Conservation (phyloP, 2,329 filamentous ascomycete species). For the Grosmannia serpens region DNA sequence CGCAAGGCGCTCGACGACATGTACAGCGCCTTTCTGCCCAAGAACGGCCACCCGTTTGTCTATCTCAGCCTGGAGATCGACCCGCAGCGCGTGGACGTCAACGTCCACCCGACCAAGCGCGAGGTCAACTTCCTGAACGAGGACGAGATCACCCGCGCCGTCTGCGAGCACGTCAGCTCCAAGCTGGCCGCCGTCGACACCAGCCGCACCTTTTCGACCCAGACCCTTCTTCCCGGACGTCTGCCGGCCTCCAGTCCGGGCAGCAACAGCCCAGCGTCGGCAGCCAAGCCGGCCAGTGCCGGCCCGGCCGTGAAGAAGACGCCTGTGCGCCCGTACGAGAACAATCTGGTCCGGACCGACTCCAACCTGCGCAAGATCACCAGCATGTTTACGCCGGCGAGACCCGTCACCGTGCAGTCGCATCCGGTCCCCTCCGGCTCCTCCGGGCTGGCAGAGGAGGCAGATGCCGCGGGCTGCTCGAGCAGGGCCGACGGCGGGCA, state of each 20-base stretch:
- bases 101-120: slow-evolving; percentile 91
- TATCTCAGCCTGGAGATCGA: slow-evolving; percentile 92
- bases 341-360: slow-evolving; percentile 85
- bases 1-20: slow-evolving; percentile 87
- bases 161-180: slow-evolving; percentile 69
- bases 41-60: slow-evolving; percentile 85
- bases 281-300: slow-evolving; percentile 22
- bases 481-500: too few relatives aligned
- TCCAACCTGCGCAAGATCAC: slow-evolving; percentile 87
- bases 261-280: slow-evolving; percentile 12
- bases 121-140: slow-evolving; percentile 97
- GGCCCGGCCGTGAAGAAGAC: slow-evolving; percentile 22
- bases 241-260: slow-evolving; percentile 2
- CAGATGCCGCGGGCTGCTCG: too few relatives aligned
- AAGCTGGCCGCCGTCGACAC: slow-evolving; percentile 81
- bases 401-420: slow-evolving; percentile 13
- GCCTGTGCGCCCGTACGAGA: slow-evolving; percentile 57
- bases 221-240: slow-evolving; percentile 71
- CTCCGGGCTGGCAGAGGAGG: too few relatives aligned
- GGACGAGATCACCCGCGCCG: slow-evolving; percentile 81
- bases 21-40: slow-evolving; percentile 78
- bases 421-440: too few relatives aligned
- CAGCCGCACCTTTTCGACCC: slow-evolving; percentile 87
- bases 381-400: slow-evolving; percentile 68
- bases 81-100: slow-evolving; percentile 85